phyloP scores from a whole-genome alignment of 148 eudicot species.

The Nyssa sinensis region DNA sequence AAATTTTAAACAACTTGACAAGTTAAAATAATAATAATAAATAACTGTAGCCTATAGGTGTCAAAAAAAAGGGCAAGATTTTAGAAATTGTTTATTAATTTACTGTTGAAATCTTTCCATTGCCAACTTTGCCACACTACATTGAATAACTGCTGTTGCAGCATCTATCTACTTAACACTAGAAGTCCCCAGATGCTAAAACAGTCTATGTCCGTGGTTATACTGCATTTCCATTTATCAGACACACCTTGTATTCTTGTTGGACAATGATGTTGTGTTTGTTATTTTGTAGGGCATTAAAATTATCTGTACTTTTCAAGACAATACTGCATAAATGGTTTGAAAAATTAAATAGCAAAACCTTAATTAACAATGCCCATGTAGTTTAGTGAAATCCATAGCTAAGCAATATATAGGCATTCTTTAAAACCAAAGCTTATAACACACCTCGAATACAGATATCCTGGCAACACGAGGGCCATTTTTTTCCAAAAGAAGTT shows the following conservation, averaged over 20 bases:
- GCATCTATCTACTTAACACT: background rate
- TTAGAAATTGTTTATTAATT: too few species aligned
- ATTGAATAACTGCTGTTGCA: background rate
- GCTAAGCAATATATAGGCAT: background rate
- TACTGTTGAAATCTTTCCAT: too few species aligned
- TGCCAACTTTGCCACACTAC: background rate
- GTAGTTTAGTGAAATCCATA: background rate
- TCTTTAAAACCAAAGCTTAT: background rate
- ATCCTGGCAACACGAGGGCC: conserved; percentile 87
- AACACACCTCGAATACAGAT: conserved; percentile 80
- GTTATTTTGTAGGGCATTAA: background rate
- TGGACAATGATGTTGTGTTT: background rate
- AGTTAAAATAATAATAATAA: background rate
- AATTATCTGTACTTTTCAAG: background rate
- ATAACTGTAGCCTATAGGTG: too few species aligned
- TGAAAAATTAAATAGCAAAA: background rate
- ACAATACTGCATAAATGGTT: background rate
- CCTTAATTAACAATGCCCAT: background rate
- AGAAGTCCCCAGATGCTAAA: background rate
- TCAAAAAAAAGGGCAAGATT: too few species aligned
- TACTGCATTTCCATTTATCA: background rate
- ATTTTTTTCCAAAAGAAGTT: conserved; percentile 77
- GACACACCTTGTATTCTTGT: background rate
- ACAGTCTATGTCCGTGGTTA: background rate
- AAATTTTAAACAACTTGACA: background rate